Evolutionary conservation across 2,329 filamentous ascomycete species (phyloP).

Genomic region (Colletotrichum coccodes): DNA sequence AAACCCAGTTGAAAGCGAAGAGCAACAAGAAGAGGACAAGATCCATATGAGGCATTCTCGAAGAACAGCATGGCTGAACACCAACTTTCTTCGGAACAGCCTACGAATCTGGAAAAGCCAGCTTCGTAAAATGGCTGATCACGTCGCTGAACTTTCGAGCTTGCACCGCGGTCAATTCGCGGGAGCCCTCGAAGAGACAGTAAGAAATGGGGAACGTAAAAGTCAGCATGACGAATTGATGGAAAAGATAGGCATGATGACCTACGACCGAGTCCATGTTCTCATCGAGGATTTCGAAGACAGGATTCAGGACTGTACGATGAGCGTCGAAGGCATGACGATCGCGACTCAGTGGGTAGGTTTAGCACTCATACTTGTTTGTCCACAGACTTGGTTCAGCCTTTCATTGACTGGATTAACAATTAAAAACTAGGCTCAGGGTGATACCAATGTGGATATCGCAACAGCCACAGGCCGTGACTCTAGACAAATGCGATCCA

Average conservation of each 20-base stretch:
- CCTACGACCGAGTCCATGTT: slow-evolving; percentile 32
- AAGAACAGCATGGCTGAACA: slow-evolving; percentile 37
- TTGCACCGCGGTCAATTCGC: no score
- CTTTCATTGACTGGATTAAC: no score
- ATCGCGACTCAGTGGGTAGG: slow-evolving; percentile 48
- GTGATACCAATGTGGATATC: slow-evolving; percentile 44
- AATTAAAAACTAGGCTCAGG: slow-evolving; percentile 36
- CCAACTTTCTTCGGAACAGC: slow-evolving; percentile 37
- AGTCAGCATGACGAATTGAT: not conserved
- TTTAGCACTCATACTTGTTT: no score
- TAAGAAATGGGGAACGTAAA: not conserved
- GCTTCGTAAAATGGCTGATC: slow-evolving; percentile 35
- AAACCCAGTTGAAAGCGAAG: not conserved
- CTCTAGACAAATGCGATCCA: slow-evolving; percentile 42
- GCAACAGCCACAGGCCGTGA: slow-evolving; percentile 39
- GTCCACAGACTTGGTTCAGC: no score
- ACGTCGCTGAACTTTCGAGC: slow-evolving; percentile 26
- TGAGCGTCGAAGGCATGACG: slow-evolving; percentile 46
- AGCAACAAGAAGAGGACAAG: not conserved
- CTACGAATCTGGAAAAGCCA: slow-evolving; percentile 39
- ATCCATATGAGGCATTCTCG: slow-evolving; percentile 14
- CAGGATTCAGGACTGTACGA: slow-evolving; percentile 43
- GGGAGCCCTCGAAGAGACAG: no score
- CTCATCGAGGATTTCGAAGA: slow-evolving; percentile 45
- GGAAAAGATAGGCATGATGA: slow-evolving; percentile 21